Evolutionary conservation across 176 grass and related monocot species (phyloP), one percentile per base, ranked within the genome.

Genomic region (Oryza punctata): DNA sequence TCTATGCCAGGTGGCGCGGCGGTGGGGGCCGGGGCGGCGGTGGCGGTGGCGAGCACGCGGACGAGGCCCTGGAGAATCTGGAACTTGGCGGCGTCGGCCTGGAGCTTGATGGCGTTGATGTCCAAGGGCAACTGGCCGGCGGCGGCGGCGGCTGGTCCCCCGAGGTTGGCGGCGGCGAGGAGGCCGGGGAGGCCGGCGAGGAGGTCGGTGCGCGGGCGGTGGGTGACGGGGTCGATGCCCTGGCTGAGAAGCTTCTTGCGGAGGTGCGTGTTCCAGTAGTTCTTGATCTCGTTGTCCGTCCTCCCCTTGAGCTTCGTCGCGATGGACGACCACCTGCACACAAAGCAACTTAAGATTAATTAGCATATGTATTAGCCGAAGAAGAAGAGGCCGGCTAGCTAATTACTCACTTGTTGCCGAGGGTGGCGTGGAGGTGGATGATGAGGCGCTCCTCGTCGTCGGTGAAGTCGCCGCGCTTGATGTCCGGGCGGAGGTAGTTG

Each of bases 261-360:
- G 1, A 97, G 89, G 61, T 97, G 92, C 0, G 95, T 97, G 82
- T 97, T 97, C 95, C 95, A 97, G 81, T 94, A 97, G 78, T 97
- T 97, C 84, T 97, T 97, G 81, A 97, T 92, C 88, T 94, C 92
- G 43, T 97, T 97, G 69, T 94, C 95, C 0, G 95, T 97, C 7
- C 95, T 73, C 1, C 95, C 95, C 0, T 90, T 92, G 1, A 97
- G 19, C 80, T 83, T 87, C 1, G 84, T 91, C 0, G 95, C 95
- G 0, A 97, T 97, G 4, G 81, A 89, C 7, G 95, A 94, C 95
- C 95, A 97, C 78, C 94, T 96, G 12, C 4, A 12, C 47, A 41
- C 40, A 41, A 41, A 10, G 40, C 9, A 41, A 10, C 8, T 1
- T n/a, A n/a, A n/a, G n/a, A n/a, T 9, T 2, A 8, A 9, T 40